Evolutionary conservation across 208 protist genomes (phyloP).

Genomic region (Wallacemonas sp.): DNA sequence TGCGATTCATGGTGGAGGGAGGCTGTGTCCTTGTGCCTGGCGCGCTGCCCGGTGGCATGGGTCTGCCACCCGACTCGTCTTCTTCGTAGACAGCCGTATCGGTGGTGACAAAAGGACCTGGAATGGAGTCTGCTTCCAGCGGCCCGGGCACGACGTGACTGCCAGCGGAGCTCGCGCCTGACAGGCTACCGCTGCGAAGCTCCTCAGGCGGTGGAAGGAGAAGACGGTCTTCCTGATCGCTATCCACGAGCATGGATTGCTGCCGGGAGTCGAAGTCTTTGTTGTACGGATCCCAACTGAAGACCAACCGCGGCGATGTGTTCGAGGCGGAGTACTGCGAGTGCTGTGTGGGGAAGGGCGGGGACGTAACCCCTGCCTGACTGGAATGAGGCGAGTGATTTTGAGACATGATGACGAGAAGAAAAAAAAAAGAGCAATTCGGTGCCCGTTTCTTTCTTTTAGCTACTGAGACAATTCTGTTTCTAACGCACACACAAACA

Average conservation of each 20-base stretch:
- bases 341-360: conserved; percentile 2
- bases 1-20: conserved; percentile 10
- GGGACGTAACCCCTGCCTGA: background rate
- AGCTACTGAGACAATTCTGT: background rate
- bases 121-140: background rate
- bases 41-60: background rate
- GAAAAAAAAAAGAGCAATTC: too few relatives aligned
- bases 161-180: background rate
- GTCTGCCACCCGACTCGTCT: background rate
- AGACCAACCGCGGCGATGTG: conserved; percentile 23
- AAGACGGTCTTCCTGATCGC: conserved; percentile 1
- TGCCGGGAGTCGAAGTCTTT: conserved; percentile 1
- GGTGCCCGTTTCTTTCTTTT: background rate
- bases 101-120: background rate
- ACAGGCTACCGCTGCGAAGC: background rate
- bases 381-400: background rate
- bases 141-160: background rate
- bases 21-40: conserved; percentile 11
- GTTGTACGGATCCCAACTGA: conserved; percentile 31
- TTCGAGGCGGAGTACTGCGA: conserved; percentile 9
- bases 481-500: background rate
- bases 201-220: background rate
- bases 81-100: conserved; percentile 9
- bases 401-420: conserved; percentile 10
- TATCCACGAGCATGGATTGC: background rate